phyloP scores from a whole-genome alignment of 306 rosid species.

The Medicago truncatula region DNA sequence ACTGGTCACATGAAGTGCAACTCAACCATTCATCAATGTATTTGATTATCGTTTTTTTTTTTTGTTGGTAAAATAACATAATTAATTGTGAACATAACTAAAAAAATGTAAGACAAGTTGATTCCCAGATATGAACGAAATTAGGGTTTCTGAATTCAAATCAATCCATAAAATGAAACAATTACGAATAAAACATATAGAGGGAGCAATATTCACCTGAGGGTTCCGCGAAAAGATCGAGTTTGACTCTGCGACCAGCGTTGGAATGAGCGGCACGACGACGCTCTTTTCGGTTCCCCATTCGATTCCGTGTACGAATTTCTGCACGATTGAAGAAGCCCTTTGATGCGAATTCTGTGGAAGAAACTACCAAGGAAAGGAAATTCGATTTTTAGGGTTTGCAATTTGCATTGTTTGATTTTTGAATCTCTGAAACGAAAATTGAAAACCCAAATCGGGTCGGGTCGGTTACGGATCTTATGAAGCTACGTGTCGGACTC shows the following conservation, averaged over 20 bases:
- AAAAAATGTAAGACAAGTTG: background rate
- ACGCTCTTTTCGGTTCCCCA: slow-evolving; percentile 98
- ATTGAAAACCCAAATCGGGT: slow-evolving; percentile 15
- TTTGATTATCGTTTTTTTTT: no score
- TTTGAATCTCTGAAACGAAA: slow-evolving; percentile 2
- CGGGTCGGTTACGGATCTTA: no score
- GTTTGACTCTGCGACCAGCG: slow-evolving; percentile 98
- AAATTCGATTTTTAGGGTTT: slow-evolving; percentile 40
- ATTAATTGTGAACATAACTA: background rate
- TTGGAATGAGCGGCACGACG: slow-evolving; percentile 82
- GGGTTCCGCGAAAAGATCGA: slow-evolving; percentile 98
- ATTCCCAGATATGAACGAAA: background rate
- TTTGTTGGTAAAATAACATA: background rate
- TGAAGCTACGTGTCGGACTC: no score
- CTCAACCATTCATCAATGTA: background rate
- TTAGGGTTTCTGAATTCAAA: slow-evolving; percentile 2
- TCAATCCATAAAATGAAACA: background rate
- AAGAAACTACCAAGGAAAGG: background rate
- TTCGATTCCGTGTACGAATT: slow-evolving; percentile 43
- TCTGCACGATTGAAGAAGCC: slow-evolving; percentile 10
- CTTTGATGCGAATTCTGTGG: background rate
- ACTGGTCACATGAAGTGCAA: slow-evolving; percentile 4
- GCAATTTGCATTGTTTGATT: slow-evolving; percentile 20
- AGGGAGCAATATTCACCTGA: slow-evolving; percentile 52
- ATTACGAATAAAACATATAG: background rate